Base-by-base conservation (phyloP, 371 early-diverging fungal genomes). In the Circinella umbellata region DNA sequence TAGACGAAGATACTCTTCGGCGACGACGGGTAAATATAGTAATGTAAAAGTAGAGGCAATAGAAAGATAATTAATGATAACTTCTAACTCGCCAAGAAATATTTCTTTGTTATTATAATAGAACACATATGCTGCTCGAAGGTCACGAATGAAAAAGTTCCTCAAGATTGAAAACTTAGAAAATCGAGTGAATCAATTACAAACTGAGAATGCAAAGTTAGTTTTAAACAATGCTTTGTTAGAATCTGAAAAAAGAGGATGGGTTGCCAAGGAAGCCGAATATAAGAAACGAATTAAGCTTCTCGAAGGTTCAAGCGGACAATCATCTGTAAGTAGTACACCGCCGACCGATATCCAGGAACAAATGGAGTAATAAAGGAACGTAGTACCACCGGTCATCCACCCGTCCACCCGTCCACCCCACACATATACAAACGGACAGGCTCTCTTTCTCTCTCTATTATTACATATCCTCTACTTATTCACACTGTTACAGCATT, bases 71-170 rank as follows among this genome's bases (percentile, higher is more conserved):
- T 11, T 11, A 47, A 15, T 11, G 47, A 9, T 9, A 47, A 15
- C 5, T n/a, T 1, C 51, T 51, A n/a, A 51, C 3, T 51, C 15
- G 15, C 15, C 14, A 15, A 51, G 15, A 15, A 15, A 47, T 11
- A 27, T 27, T 27, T 42, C 11, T 11, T 42, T 42, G 3, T 9
- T 42, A 8, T 64, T 20, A 10, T 36, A 51, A 27, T 38, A 93
- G 89, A 96, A 96, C 84, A 96, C 96, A 15, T 93, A 94, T 71
- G 97, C 98, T 4, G 98, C 98, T 18, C 91, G 97, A 64, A 91
- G 96, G 70, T 94, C 95, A 27, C 92, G 98, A 53, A 81, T 91
- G 73, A 92, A 94, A 78, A 97, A 95, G 86, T 81, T 93, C 60
- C 81, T 90, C 55, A 89, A 91, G 70, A 88, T 96, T 64, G 94